Evolutionary conservation across 2,329 filamentous ascomycete genomes (phyloP).

Genomic region (Sclerotinia trifoliorum): DNA sequence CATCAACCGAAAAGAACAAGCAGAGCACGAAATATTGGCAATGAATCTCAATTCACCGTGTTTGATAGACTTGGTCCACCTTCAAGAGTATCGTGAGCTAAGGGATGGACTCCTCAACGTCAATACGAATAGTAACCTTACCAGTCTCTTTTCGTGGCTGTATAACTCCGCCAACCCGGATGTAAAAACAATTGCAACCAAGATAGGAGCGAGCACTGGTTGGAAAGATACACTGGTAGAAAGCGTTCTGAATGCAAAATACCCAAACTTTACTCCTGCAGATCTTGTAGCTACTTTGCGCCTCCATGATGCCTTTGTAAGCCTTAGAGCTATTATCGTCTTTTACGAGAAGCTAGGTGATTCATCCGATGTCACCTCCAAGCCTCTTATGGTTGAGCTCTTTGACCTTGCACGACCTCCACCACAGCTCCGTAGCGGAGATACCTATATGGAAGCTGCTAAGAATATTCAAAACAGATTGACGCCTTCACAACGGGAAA

Average conservation of each 20-base stretch:
- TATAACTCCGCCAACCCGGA: not conserved
- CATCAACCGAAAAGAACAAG: not conserved
- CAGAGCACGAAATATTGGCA: not conserved
- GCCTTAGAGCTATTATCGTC: not conserved
- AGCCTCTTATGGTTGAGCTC: not conserved
- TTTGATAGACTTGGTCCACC: not conserved
- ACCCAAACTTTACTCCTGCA: not conserved
- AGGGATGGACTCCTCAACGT: not conserved
- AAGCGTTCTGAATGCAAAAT: not conserved
- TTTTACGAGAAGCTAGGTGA: not conserved
- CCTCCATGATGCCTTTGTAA: not conserved
- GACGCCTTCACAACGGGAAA: not conserved
- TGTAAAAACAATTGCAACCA: not conserved
- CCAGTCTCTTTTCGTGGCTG: slow-evolving; percentile 1
- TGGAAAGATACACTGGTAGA: not conserved
- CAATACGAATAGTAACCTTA: not conserved
- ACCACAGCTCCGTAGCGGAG: not conserved
- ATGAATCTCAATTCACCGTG: not conserved
- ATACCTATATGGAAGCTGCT: not conserved
- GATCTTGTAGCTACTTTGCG: not conserved
- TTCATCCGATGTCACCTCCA: not conserved
- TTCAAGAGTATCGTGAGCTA: not conserved
- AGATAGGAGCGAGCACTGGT: not conserved
- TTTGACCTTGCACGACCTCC: not conserved
- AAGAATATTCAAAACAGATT: not conserved